Conservation (phyloP, 257 asterid genomes). For the Nicotiana sylvestris region DNA sequence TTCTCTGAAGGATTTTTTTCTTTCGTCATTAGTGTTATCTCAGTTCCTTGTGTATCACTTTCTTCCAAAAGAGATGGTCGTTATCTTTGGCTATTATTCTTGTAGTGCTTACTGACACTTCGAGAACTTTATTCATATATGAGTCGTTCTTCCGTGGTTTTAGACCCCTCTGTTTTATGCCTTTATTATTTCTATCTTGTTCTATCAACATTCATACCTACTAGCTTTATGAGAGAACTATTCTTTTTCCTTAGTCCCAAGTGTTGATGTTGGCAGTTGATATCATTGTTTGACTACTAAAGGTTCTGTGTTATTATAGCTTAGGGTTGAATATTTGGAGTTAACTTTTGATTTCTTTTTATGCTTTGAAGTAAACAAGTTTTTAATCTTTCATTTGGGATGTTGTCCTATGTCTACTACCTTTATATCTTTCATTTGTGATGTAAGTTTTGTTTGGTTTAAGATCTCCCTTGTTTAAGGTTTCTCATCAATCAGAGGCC, state of each 20-base stretch:
- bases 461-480: neutral
- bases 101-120: neutral
- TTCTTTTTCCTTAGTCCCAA: neutral
- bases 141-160: neutral
- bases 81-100: neutral
- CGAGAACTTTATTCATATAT: neutral
- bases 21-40: neutral
- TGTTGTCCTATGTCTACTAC: neutral
- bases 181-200: neutral
- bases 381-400: neutral
- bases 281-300: neutral
- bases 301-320: neutral
- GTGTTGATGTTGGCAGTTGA: neutral
- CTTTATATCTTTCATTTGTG: neutral
- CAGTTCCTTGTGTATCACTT: neutral
- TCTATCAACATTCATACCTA: neutral
- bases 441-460: neutral
- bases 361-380: neutral
- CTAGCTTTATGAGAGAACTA: neutral
- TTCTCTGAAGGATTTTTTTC: neutral
- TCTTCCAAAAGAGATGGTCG: neutral
- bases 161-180: neutral
- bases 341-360: neutral
- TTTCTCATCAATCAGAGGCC: neutral
- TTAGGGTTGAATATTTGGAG: neutral